Evolutionary conservation across 73 alveolate species (phyloP), one percentile per base, ranked within the genome.

Genomic region (Loxodes magnus): DNA sequence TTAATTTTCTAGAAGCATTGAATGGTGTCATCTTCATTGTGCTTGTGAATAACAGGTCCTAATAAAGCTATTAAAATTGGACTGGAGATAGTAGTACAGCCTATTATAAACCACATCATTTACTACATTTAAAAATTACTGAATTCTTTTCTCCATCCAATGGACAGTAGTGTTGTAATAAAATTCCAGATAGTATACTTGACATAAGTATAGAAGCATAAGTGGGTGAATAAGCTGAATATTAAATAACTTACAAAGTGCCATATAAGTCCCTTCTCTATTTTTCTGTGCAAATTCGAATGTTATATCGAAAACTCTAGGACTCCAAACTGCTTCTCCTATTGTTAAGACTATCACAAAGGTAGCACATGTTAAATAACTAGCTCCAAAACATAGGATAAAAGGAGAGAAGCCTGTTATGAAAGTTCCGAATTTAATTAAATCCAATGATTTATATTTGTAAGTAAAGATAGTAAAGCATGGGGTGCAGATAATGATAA

Each of bases 61-160:
- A n/a, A n/a, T n/a, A n/a, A n/a, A n/a, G n/a, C n/a, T n/a, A n/a
- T n/a, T n/a, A n/a, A n/a, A n/a, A n/a, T n/a, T n/a, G n/a, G n/a
- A n/a, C n/a, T n/a, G n/a, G n/a, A n/a, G n/a, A n/a, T n/a, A n/a
- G n/a, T n/a, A n/a, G n/a, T n/a, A n/a, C n/a, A n/a, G n/a, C n/a
- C n/a, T n/a, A n/a, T n/a, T n/a, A n/a, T n/a, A n/a, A n/a, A n/a
- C n/a, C n/a, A n/a, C n/a, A n/a, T n/a, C n/a, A n/a, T n/a, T n/a
- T n/a, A n/a, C n/a, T n/a, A n/a, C n/a, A n/a, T n/a, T n/a, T n/a
- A n/a, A n/a, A n/a, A n/a, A n/a, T n/a, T n/a, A n/a, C n/a, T n/a
- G n/a, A n/a, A n/a, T 39, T 15, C 9, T 15, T 39, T 39, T 39
- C 53, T 19, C 53, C 53, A 39, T 39, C 53, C 21, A 17, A 23